Evolutionary conservation across 176 grass and related monocot species (phyloP), one percentile per base, ranked within the genome.

Genomic region (Pharus latifolius): DNA sequence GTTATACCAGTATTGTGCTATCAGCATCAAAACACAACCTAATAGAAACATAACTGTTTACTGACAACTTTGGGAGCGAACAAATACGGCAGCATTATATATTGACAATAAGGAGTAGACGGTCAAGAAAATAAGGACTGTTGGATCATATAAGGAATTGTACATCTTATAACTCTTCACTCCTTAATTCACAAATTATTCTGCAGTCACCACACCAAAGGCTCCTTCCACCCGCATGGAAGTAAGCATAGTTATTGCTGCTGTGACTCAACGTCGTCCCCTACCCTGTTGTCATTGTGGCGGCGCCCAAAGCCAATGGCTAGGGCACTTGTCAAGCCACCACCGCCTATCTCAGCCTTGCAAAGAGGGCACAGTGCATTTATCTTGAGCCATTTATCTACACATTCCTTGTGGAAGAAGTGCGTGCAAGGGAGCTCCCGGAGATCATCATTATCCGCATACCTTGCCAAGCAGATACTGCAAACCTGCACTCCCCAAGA

Each of bases 301-400:
- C 75, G 86, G 37, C 72, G 86, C 41, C 83, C 83, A 55, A 94
- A 87, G 64, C 54, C 73, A 49, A 84, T 84, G 62, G 66, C 61
- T 22, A 80, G 55, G 24, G 61, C 24, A 22, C 60, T 82, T 11
- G 37, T 72, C 0, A 70, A 23, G n/a, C n/a, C n/a, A 30, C 38
- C 72, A 31, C 26, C 22, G 6, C 58, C 78, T 64, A 98, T 83
- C 74, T 93, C 90, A 29, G 86, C 58, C 77, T 98, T 98, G 78
- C 94, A 93, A 24, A 98, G 89, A 12, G 94, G 94, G 47, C 94
- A 98, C 12, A 93, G 49, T 1, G 94, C 87, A 31, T 98, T 98
- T 71, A 98, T 93, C 79, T 88, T 91, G 43, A 98, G 83, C 94
- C 94, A 98, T 74, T 98, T 98, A 65, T 98, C 94, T 0, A 98